Evolutionary conservation across 75 land plant genomes (phyloP).

Genomic region (Selaginella tamariscina): DNA sequence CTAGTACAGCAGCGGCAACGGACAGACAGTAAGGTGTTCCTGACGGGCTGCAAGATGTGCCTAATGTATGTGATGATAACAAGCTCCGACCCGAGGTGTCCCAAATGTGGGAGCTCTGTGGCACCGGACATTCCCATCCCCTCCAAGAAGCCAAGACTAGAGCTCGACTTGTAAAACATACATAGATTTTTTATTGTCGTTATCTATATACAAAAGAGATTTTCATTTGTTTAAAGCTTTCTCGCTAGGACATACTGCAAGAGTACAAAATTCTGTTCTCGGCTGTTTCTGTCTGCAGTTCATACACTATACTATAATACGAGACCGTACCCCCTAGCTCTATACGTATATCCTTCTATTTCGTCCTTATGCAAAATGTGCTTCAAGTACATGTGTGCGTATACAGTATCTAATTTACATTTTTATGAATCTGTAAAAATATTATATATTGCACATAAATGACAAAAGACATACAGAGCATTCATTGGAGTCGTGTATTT

Average conservation of each 20-base stretch:
- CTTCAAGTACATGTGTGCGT: no score
- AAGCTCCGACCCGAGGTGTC: background rate
- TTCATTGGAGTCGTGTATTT: no score
- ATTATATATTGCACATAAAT: no score
- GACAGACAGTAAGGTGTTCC: background rate
- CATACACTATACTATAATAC: no score
- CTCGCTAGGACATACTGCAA: no score
- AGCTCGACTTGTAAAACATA: background rate
- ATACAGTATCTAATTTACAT: background rate
- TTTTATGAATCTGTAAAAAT: background rate
- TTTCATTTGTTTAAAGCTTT: background rate
- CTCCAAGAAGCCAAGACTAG: background rate
- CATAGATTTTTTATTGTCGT: background rate
- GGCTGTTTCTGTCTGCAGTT: background rate
- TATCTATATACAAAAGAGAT: background rate
- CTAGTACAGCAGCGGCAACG: background rate
- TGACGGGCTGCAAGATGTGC: slow-evolving; percentile 9
- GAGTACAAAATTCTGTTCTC: background rate
- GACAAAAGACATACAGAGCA: no score
- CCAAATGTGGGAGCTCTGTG: background rate
- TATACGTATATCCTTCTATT: no score
- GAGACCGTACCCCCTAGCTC: no score
- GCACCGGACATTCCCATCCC: background rate
- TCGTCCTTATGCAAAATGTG: no score
- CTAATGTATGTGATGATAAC: slow-evolving; percentile 9